phyloP scores from a whole-genome alignment of 73 alveolate species.

The Paramecium bursaria region DNA sequence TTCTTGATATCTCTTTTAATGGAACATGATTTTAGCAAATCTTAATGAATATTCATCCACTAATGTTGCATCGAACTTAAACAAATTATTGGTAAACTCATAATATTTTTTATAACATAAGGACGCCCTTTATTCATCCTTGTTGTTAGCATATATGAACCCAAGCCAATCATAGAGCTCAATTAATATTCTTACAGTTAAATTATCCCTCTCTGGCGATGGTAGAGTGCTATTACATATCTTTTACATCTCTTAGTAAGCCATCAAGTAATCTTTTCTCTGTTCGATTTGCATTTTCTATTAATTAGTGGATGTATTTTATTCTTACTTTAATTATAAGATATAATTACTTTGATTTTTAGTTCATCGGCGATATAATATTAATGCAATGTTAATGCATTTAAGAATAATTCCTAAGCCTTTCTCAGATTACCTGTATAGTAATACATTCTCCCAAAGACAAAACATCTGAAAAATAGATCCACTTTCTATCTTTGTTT shows the following conservation, averaged over 20 bases:
- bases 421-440: conserved; percentile 30
- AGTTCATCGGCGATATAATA: conserved; percentile 43
- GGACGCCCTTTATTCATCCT: conserved; percentile 3
- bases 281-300: not conserved
- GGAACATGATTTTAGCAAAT: conserved; percentile 29
- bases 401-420: conserved; percentile 13
- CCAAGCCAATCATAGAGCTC: conserved; percentile 55
- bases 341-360: conserved; percentile 38
- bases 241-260: not conserved
- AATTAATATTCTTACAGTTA: conserved; percentile 37
- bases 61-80: conserved; percentile 12
- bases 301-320: conserved; percentile 28
- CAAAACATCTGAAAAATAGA: conserved; percentile 23
- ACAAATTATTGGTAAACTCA: conserved; percentile 18
- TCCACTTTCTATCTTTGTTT: not conserved
- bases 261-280: not conserved
- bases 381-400: conserved; percentile 20
- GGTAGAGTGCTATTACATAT: conserved; percentile 35
- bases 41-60: conserved; percentile 35
- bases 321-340: too few species aligned
- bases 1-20: conserved; percentile 10
- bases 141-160: conserved; percentile 10
- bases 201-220: conserved; percentile 37
- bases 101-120: conserved; percentile 21
- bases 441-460: conserved; percentile 37